Evolutionary conservation across 768 basidiomycete genomes (phyloP).

Genomic region (Panus rudis): DNA sequence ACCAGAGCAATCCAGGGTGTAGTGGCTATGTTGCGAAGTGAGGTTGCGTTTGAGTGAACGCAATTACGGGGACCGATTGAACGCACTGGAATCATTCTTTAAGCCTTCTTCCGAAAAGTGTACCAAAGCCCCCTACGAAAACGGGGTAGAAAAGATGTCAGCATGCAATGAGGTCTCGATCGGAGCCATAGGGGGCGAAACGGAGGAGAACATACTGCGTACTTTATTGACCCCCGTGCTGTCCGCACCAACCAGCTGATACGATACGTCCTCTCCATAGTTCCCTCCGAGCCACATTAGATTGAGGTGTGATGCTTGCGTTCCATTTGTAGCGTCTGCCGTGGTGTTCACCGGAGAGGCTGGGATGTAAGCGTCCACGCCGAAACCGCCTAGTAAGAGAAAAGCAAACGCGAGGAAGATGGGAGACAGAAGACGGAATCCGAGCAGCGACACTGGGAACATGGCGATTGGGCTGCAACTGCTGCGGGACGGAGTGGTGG

Average conservation of each 20-base stretch:
- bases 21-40: constrained; percentile 32
- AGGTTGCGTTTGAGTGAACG: too few species aligned
- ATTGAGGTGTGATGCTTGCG: constrained; percentile 50
- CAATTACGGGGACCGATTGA: neutral
- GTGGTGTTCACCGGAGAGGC: constrained; percentile 69
- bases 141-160: neutral
- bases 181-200: neutral
- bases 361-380: constrained; percentile 53
- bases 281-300: constrained; percentile 55
- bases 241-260: constrained; percentile 46
- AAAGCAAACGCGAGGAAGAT: neutral
- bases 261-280: constrained; percentile 39
- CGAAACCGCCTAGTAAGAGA: too few species aligned
- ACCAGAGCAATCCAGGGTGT: constrained; percentile 93
- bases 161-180: neutral
- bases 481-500: too few species aligned
- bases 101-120: constrained; percentile 69
- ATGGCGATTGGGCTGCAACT: too few species aligned
- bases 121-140: constrained; percentile 67
- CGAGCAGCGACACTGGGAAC: too few species aligned
- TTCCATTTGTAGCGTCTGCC: constrained; percentile 39
- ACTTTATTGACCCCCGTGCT: constrained; percentile 53
- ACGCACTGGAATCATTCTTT: constrained; percentile 40
- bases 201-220: constrained; percentile 17
- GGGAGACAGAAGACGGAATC: neutral